Evolutionary conservation across 1,284 basidiomycete genomes (phyloP).

Genomic region (Ustilago cynodontis): DNA sequence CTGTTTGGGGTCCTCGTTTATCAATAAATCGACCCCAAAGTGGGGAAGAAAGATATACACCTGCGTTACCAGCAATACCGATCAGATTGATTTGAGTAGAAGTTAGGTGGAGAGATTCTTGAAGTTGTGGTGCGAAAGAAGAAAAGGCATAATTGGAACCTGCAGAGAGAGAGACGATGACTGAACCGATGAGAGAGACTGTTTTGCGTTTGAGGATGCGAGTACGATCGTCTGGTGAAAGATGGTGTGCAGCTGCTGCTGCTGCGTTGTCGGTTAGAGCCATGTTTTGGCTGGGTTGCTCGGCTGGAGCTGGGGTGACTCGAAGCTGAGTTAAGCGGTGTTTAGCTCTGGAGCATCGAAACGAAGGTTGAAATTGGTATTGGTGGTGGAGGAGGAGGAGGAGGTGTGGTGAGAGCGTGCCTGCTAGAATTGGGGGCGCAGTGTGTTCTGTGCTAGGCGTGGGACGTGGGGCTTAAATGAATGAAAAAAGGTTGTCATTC

Average conservation of each 20-base stretch:
- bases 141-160: conserved; percentile 70
- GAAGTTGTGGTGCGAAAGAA: conserved; percentile 70
- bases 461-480: no score
- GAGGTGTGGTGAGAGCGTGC: no score
- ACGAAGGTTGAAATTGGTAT: no score
- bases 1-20: conserved; percentile 58
- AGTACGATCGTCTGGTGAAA: conserved; percentile 11
- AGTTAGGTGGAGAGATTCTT: conserved; percentile 65
- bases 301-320: not conserved
- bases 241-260: not conserved
- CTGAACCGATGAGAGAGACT: conserved; percentile 63
- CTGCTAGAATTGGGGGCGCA: no score
- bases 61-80: conserved; percentile 70
- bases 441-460: no score
- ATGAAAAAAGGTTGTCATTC: no score
- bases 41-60: conserved; percentile 67
- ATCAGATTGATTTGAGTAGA: conserved; percentile 70
- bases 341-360: no score
- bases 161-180: conserved; percentile 65
- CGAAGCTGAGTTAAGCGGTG: not conserved
- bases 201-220: conserved; percentile 37
- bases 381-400: no score
- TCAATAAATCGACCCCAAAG: conserved; percentile 67
- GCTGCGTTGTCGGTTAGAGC: conserved; percentile 7
- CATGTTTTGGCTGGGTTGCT: conserved; percentile 8